Base-by-base conservation (phyloP, 2,329 filamentous ascomycete genomes). In the Ascomycota sp. region DNA sequence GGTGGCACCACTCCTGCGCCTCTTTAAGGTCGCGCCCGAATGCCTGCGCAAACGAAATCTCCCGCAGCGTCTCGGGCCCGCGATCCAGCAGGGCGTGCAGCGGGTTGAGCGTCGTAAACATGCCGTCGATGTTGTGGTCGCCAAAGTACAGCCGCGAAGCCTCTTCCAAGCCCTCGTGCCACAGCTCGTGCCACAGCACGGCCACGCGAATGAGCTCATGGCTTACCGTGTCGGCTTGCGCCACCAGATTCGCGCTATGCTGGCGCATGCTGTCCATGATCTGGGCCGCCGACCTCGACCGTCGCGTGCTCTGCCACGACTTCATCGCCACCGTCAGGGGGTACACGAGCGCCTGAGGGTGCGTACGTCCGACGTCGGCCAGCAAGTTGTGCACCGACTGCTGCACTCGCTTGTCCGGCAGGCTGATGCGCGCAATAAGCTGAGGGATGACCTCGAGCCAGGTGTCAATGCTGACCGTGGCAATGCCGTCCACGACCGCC, bases 391-490 rank as follows among this genome's bases (percentile, higher is more conserved):
- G 89, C 33, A 98, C 86, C 0, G 86, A 80, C 42, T 79, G 73
- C 42, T 92, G 75, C 8, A 98, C 84, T 21, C 81, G 70, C 42
- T 72, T 68, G 52, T 93, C 93, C 11, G 84, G 82, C 52, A 95
- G 89, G 48, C 92, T 98, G 59, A 99, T 95, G 38, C 89, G 73
- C 26, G 89, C 89, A 53, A 99, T 92, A 32, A 99, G 64, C 49
- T 99, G 89, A 27, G 89, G 89, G 41, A 95, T 93, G 34, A 98
- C 91, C 48, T 95, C 84, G 12, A 99, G 70, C 91, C 89, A 99
- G 1, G 86, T 95, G 54, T 99, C 89, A 36, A 98, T 80, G 47
- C 80, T 92, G 42, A 99, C 83, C 28, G 79, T 78, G 1, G 77
- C 68, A 41, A 93, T 91, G 6, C 91, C 89, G 49, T 95, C 84